phyloP scores from a whole-genome alignment of 345 rosid genomes.

The Moringa oleifera region DNA sequence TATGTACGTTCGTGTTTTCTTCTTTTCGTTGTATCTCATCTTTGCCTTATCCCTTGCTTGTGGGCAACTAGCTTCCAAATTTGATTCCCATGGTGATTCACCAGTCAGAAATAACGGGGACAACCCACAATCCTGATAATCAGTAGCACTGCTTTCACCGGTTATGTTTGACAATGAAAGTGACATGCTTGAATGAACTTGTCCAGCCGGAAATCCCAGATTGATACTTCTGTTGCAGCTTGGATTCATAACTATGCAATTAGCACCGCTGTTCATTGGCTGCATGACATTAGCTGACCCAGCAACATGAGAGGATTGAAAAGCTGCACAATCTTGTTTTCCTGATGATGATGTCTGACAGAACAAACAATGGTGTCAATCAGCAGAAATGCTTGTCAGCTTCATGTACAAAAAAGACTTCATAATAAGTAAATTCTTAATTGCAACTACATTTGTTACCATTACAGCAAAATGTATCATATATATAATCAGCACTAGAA shows the following conservation, averaged over 20 bases:
- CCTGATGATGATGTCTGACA: slow-evolving; percentile 49
- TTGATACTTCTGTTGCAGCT: slow-evolving; percentile 35
- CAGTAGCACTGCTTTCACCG: slow-evolving; percentile 52
- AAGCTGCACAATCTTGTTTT: slow-evolving; percentile 33
- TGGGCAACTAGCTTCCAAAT: slow-evolving; percentile 47
- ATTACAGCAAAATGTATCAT: background rate
- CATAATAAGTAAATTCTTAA: background rate
- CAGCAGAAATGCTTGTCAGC: slow-evolving; percentile 2
- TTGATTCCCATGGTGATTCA: slow-evolving; percentile 80
- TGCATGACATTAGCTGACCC: slow-evolving; percentile 24
- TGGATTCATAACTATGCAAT: slow-evolving; percentile 36
- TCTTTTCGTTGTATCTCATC: slow-evolving; percentile 81
- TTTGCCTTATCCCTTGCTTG: slow-evolving; percentile 73
- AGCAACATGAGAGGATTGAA: slow-evolving; percentile 32
- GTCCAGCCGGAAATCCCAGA: slow-evolving; percentile 45
- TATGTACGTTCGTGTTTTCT: slow-evolving; percentile 57
- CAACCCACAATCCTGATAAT: slow-evolving; percentile 64
- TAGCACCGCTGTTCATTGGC: slow-evolving; percentile 16
- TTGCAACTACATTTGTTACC: background rate
- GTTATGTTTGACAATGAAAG: slow-evolving; percentile 52
- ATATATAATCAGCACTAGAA: background rate
- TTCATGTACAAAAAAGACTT: background rate
- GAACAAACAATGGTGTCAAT: slow-evolving; percentile 12
- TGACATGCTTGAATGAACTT: slow-evolving; percentile 55
- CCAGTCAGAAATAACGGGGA: slow-evolving; percentile 46